Percentiles rank a stretch among this genome's conserved stretches.
These are phyloP conservation scores for Melaleuca quinquenervia DNA, from an alignment of 345 rosid species.

Conservation along the genomic window DNA sequence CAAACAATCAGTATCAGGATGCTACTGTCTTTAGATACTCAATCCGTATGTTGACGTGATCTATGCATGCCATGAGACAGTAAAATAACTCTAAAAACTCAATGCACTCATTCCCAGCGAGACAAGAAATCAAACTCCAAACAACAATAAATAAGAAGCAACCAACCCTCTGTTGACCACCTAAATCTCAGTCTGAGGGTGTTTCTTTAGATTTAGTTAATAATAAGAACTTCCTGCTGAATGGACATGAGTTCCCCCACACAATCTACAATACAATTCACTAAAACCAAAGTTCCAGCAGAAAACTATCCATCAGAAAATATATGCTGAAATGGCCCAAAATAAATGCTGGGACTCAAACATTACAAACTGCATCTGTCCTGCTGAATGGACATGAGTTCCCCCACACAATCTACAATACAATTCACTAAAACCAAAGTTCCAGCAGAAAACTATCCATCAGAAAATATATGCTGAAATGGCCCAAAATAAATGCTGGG, in stretches of 20 bases:
- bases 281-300: not conserved
- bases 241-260: not conserved
- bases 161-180: not conserved
- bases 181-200: no score
- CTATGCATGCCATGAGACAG: not conserved
- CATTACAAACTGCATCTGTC: not conserved
- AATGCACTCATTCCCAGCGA: not conserved
- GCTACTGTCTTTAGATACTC: not conserved
- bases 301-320: no score
- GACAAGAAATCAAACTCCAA: not conserved
- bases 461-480: no score
- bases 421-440: not conserved
- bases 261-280: not conserved
- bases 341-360: no score
- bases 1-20: not conserved
- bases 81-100: not conserved
- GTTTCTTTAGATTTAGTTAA: not conserved
- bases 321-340: no score
- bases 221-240: not conserved
- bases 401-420: not conserved
- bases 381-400: not conserved
- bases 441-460: no score
- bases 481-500: no score
- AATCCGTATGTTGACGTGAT: not conserved
- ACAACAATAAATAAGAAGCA: not conserved